Conservation (phyloP, 768 basidiomycete genomes). For the Lentinula boryana region DNA sequence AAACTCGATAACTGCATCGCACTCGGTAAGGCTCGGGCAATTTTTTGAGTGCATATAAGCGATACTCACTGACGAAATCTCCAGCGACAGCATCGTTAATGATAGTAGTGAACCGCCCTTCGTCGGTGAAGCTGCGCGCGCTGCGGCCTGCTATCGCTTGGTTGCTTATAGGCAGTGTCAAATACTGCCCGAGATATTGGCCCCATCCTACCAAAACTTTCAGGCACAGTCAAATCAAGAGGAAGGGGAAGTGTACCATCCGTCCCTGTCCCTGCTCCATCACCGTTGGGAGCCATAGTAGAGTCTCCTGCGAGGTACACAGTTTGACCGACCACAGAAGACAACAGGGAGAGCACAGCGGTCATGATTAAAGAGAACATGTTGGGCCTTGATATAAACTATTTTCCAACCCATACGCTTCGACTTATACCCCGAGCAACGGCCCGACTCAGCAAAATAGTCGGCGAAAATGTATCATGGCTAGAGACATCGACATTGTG, state of each 20-base stretch:
- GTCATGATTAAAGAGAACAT: background rate
- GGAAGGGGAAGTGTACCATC: background rate
- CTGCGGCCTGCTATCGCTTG: conserved; percentile 39
- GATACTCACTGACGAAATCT: conserved; percentile 28
- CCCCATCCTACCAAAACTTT: conserved; percentile 32
- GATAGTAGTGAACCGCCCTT: conserved; percentile 38
- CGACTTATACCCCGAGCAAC: background rate
- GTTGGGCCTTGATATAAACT: background rate
- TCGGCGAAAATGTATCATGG: background rate
- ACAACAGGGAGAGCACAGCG: background rate
- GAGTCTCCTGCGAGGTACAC: conserved; percentile 40
- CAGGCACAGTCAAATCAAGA: background rate
- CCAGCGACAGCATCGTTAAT: conserved; percentile 32
- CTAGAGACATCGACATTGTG: background rate
- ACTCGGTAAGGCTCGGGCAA: background rate
- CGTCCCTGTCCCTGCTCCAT: conserved; percentile 30
- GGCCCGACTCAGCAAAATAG: background rate
- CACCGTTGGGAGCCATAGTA: conserved; percentile 36
- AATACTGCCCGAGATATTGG: conserved; percentile 32
- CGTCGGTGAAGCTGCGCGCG: conserved; percentile 41
- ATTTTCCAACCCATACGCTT: background rate
- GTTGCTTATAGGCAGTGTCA: conserved; percentile 39
- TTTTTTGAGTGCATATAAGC: background rate
- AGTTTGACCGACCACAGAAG: conserved; percentile 18
- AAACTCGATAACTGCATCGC: conserved; percentile 16